A percentile compares a stretch with the other conserved stretches of the same genome.
These are phyloP conservation scores for Saccharomycopsis oosterbeekiorum DNA, from an alignment of 805 yeast species.

Conservation along the genomic window DNA sequence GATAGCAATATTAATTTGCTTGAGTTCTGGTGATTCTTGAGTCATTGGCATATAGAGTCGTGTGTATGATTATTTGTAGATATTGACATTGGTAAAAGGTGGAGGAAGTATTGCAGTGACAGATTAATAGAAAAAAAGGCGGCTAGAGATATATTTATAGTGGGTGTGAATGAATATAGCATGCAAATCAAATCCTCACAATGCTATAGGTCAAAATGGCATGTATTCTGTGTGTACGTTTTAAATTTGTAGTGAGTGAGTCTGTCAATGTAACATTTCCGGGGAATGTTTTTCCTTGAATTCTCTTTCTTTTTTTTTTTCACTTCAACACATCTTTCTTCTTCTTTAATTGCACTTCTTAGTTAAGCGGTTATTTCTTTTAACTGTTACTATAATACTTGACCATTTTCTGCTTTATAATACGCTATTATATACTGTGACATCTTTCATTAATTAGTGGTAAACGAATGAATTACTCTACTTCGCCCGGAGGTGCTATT, in stretches of 20 bases:
- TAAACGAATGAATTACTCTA: not conserved
- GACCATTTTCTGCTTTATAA: too few relatives aligned
- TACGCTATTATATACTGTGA: too few relatives aligned
- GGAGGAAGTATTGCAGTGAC: not conserved
- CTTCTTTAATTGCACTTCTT: not conserved
- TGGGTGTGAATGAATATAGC: not conserved
- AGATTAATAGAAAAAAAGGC: not conserved
- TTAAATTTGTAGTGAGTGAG: too few relatives aligned
- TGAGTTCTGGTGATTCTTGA: not conserved
- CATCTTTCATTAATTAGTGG: too few relatives aligned
- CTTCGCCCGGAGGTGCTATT: not conserved
- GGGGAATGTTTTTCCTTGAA: not conserved
- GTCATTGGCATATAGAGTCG: not conserved
- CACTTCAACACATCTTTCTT: too few relatives aligned
- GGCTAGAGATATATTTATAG: not conserved
- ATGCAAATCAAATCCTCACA: not conserved
- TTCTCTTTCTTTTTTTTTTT: too few relatives aligned
- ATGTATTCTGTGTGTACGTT: not conserved
- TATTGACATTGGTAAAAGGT: not conserved
- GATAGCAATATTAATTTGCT: slow-evolving; percentile 24
- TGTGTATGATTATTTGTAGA: not conserved
- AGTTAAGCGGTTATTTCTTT: too few relatives aligned
- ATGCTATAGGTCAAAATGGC: not conserved
- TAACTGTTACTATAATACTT: too few relatives aligned
- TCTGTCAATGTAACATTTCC: not conserved